Evolutionary conservation across 2,329 filamentous ascomycete species (phyloP).

Genomic region (Aspergillus sp.): DNA sequence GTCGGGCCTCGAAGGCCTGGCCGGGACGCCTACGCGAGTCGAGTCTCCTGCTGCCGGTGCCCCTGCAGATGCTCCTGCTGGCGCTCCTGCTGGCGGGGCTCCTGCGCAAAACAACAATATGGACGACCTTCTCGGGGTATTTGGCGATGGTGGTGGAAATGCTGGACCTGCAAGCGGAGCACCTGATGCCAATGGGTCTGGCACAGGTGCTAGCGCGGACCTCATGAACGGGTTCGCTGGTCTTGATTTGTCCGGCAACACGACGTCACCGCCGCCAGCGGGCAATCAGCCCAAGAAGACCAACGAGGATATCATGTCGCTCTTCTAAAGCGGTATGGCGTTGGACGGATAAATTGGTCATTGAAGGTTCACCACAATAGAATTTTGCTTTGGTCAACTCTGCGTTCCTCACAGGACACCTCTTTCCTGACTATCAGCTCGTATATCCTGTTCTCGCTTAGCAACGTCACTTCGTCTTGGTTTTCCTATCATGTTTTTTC

Average conservation of each 20-base stretch:
- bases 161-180: conserved; percentile 24
- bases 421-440: neutral
- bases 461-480: no score
- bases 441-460: neutral
- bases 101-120: conserved; percentile 49
- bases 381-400: neutral
- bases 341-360: neutral
- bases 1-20: conserved; percentile 52
- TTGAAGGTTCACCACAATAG: neutral
- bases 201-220: conserved; percentile 35
- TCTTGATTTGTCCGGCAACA: conserved; percentile 58
- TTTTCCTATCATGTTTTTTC: no score
- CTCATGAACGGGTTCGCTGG: conserved; percentile 77
- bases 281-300: conserved; percentile 35
- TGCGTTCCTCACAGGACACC: neutral
- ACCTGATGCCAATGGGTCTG: conserved; percentile 18
- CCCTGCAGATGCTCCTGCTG: no score
- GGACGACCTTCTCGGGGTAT: conserved; percentile 71
- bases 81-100: conserved; percentile 33
- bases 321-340: conserved; percentile 37
- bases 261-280: conserved; percentile 15
- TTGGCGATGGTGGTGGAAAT: conserved; percentile 43
- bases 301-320: conserved; percentile 47
- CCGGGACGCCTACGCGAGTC: conserved; percentile 47
- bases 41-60: conserved; percentile 34